phyloP scores from a whole-genome alignment of 1,139 yeast genomes.

The Pichia sp. region DNA sequence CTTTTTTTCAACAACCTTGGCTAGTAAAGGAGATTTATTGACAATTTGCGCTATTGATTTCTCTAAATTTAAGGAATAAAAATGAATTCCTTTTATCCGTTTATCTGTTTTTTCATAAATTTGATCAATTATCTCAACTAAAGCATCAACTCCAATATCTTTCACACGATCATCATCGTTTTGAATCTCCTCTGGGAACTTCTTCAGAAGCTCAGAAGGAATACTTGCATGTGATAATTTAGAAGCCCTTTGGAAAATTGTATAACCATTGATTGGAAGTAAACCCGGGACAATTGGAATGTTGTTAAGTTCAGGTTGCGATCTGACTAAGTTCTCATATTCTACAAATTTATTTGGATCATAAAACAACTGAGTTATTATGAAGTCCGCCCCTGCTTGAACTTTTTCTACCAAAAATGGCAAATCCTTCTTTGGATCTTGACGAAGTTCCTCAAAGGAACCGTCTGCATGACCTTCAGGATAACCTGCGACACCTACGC shows the following conservation, averaged over 20 bases:
- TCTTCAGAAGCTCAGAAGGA: slow-evolving; percentile 48
- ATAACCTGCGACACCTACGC: slow-evolving; percentile 66
- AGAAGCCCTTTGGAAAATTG: slow-evolving; percentile 80
- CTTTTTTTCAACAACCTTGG: slow-evolving; percentile 29
- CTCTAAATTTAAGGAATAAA: slow-evolving; percentile 93
- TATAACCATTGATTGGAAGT: slow-evolving; percentile 92
- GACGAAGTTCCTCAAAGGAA: slow-evolving; percentile 47
- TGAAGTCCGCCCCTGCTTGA: slow-evolving; percentile 91
- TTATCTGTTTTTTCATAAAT: slow-evolving; percentile 47
- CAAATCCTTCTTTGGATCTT: slow-evolving; percentile 56
- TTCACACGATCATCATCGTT: slow-evolving; percentile 83
- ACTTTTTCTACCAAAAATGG: slow-evolving; percentile 76
- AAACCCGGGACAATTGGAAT: slow-evolving; percentile 80
- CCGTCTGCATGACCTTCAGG: slow-evolving; percentile 86
- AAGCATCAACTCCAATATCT: slow-evolving; percentile 68
- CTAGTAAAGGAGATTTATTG: slow-evolving; percentile 47
- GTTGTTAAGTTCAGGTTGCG: slow-evolving; percentile 27
- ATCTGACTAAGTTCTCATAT: slow-evolving; percentile 37
- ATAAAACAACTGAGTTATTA: slow-evolving; percentile 81
- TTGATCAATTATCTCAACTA: slow-evolving; percentile 55
- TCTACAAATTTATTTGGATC: slow-evolving; percentile 50
- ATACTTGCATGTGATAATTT: slow-evolving; percentile 84
- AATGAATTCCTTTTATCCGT: slow-evolving; percentile 73
- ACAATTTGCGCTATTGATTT: slow-evolving; percentile 83
- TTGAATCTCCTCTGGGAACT: slow-evolving; percentile 50